Percentiles rank a stretch among this genome's conserved stretches.
These are phyloP conservation scores for Rutstroemia sp. DNA, from an alignment of 2,329 filamentous ascomycete species.

Conservation along the genomic window DNA sequence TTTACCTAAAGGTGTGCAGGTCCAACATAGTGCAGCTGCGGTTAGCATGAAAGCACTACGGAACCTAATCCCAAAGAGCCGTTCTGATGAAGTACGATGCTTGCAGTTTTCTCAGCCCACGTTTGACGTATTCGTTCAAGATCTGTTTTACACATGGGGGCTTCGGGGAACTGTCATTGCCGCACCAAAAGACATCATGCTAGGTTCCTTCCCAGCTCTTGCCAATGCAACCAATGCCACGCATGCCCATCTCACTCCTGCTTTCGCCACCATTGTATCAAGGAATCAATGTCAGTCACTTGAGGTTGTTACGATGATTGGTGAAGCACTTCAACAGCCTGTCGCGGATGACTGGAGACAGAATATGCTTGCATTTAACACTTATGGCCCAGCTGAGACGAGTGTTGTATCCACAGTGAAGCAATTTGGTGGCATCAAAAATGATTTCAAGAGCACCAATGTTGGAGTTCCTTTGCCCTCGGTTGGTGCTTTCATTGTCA, in stretches of 20 bases:
- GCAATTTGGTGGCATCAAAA: background rate
- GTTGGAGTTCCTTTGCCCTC: background rate
- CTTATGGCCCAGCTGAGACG: slow-evolving; percentile 6
- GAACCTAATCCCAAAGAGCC: background rate
- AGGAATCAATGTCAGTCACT: background rate
- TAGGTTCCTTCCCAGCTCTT: background rate
- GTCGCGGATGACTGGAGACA: slow-evolving; percentile 21
- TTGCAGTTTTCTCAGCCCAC: slow-evolving; percentile 1
- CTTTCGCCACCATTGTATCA: slow-evolving; percentile 1
- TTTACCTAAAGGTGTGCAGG: slow-evolving; percentile 17
- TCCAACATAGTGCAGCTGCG: slow-evolving; percentile 11
- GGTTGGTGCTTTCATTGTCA: slow-evolving; percentile 32
- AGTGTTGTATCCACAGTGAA: slow-evolving; percentile 13
- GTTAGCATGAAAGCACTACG: background rate
- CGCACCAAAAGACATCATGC: slow-evolving; percentile 1
- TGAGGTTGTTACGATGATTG: background rate
- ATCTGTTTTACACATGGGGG: slow-evolving; percentile 1
- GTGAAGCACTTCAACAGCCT: background rate
- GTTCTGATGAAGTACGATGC: background rate
- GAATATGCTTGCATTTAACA: background rate
- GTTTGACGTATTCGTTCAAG: slow-evolving; percentile 3
- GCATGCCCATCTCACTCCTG: slow-evolving; percentile 1
- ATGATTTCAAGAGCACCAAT: background rate
- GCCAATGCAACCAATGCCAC: background rate
- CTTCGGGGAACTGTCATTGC: slow-evolving; percentile 1